These are phyloP conservation scores for Kwoniella sp. DNA, from an alignment of 768 basidiomycete genomes.

Conservation along the genomic window DNA sequence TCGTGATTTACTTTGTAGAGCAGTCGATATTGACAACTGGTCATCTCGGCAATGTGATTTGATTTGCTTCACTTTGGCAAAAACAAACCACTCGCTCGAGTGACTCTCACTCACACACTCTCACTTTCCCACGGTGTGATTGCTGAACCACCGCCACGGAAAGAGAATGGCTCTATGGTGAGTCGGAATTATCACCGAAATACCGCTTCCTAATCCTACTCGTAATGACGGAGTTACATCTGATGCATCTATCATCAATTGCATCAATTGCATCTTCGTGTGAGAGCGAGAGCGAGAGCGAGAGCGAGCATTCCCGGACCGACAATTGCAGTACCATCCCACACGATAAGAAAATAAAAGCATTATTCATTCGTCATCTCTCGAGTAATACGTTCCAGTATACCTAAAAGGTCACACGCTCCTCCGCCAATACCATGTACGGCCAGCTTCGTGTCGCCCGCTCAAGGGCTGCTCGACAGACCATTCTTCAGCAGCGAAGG, in stretches of 20 bases:
- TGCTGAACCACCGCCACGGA: too few species aligned
- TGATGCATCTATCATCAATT: too few species aligned
- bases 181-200: conserved; percentile 6
- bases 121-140: conserved; percentile 15
- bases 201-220: conserved; percentile 7
- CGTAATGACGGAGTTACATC: background rate
- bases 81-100: too few species aligned
- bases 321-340: background rate
- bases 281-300: too few species aligned
- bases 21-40: too few species aligned
- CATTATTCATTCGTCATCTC: background rate
- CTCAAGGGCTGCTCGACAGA: conserved; percentile 22
- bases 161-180: background rate
- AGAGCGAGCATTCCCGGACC: conserved; percentile 3
- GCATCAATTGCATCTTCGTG: background rate
- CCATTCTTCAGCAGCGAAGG: conserved; percentile 27
- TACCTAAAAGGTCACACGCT: background rate
- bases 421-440: conserved; percentile 14
- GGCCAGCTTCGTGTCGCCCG: conserved; percentile 31
- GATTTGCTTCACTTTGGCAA: too few species aligned
- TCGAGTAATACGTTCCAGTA: background rate
- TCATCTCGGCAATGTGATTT: too few species aligned
- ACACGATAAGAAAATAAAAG: background rate
- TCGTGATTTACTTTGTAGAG: too few species aligned
- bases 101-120: too few species aligned